phyloP scores from a whole-genome alignment of 345 rosid species.

The Cardamine resedifolia region DNA sequence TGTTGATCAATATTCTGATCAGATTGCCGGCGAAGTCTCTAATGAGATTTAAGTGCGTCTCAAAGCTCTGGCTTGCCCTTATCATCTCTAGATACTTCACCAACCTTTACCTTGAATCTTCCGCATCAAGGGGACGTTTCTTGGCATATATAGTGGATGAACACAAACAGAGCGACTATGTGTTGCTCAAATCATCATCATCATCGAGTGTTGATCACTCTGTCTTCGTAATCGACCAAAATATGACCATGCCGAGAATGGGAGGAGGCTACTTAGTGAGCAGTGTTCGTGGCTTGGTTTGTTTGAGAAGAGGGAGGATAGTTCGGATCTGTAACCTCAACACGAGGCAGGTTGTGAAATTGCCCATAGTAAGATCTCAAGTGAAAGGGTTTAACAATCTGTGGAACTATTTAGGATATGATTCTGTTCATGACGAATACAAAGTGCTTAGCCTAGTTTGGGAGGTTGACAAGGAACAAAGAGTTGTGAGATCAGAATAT shows the following conservation, averaged over 20 bases:
- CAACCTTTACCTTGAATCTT: neutral
- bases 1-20: neutral
- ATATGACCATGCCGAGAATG: neutral
- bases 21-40: neutral
- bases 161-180: neutral
- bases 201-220: neutral
- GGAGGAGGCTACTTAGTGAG: neutral
- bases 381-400: neutral
- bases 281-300: neutral
- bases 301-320: neutral
- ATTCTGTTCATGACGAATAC: constrained; percentile 12
- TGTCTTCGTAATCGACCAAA: neutral
- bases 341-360: constrained; percentile 5
- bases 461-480: neutral
- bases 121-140: neutral
- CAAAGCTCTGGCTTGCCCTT: neutral
- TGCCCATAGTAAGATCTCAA: neutral
- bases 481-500: neutral
- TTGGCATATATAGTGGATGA: neutral
- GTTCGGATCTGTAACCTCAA: neutral
- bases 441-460: constrained; percentile 2
- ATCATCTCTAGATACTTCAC: neutral
- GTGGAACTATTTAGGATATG: neutral
- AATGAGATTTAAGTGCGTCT: neutral
- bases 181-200: neutral